A percentile compares a stretch with the other conserved stretches of the same genome.
Evolutionary conservation across 164 flowering plant genomes (phyloP).

Genomic region (Aristolochia contorta): DNA sequence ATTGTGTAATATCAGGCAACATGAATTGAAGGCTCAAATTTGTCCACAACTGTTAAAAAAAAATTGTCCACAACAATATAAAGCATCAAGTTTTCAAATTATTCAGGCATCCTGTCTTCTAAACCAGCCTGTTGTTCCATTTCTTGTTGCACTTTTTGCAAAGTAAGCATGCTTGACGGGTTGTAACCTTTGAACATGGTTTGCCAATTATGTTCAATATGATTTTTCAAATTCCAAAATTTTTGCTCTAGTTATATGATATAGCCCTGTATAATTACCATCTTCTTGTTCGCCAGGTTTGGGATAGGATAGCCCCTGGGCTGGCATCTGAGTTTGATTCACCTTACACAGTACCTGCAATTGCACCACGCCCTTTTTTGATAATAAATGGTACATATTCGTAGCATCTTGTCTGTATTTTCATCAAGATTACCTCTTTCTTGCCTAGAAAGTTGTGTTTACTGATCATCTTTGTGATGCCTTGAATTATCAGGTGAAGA

Average conservation of each 20-base stretch:
- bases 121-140: too few relatives aligned
- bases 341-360: constrained; percentile 62
- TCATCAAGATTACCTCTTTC: not conserved
- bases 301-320: constrained; percentile 91
- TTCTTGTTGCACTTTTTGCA: too few relatives aligned
- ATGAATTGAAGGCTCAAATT: too few relatives aligned
- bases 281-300: constrained; percentile 41
- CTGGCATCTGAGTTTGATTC: constrained; percentile 69
- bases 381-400: constrained; percentile 63
- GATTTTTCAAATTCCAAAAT: too few relatives aligned
- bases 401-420: not conserved
- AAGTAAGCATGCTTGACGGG: too few relatives aligned
- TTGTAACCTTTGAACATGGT: too few relatives aligned
- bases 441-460: not conserved
- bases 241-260: not conserved
- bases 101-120: too few relatives aligned
- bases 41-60: too few relatives aligned
- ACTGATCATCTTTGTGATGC: not conserved
- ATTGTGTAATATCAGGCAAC: too few relatives aligned
- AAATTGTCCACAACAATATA: too few relatives aligned
- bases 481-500: constrained; percentile 45
- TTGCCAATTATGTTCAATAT: too few relatives aligned
- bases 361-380: constrained; percentile 86
- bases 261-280: not conserved
- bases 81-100: too few relatives aligned